Evolutionary conservation across 495 filamentous ascomycete species (phyloP), one percentile per base, ranked within the genome.

Genomic region (Hyaloscypha bicolor): DNA sequence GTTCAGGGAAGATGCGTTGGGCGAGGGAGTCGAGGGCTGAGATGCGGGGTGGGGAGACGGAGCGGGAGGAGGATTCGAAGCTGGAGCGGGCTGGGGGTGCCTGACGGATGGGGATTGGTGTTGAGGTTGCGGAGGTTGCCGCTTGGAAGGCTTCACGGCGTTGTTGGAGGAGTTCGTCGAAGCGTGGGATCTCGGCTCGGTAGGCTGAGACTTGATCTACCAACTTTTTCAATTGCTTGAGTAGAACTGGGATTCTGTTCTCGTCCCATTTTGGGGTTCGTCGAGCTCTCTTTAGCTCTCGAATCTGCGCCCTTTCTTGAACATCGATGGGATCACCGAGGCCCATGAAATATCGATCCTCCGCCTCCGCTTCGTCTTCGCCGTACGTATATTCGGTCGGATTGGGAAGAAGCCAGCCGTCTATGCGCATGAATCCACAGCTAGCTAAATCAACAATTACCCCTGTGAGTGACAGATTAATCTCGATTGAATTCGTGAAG

Each of bases 341-440:
- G n/a, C 19, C 58, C 4, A 33, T 39, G 9, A 62, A 30, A 53
- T 59, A 58, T 12, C 32, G 52, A 37, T 66, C 69, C 55, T 62
- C 71, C 42, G 64, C 37, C 48, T 68, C 63, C 21, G 62, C 74
- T 4, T 77, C 70, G 22, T 81, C 78, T 6, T 80, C 78, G 6
- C 84, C 79, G 63, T 78, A 86, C 72, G 71, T 79, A 68, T 91
- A 90, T 61, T 80, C 79, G 22, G 81, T 74, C 0, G 93, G 90
- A 67, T 92, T 86, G 21, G 92, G 87, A 12, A 94, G 78, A n/a
- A 98, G 83, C 95, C 96, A 98, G 16, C 89, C 88, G 73, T 97
- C 93, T 1, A 97, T 81, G 6, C 87, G 85, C 72, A 96, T 89
- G 57, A 89, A 90, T 19, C 91, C 88, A 68, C 95, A 98, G 1